These are phyloP conservation scores for Clarkia xantiana DNA, from an alignment of 345 rosid genomes.

Conservation along the genomic window DNA sequence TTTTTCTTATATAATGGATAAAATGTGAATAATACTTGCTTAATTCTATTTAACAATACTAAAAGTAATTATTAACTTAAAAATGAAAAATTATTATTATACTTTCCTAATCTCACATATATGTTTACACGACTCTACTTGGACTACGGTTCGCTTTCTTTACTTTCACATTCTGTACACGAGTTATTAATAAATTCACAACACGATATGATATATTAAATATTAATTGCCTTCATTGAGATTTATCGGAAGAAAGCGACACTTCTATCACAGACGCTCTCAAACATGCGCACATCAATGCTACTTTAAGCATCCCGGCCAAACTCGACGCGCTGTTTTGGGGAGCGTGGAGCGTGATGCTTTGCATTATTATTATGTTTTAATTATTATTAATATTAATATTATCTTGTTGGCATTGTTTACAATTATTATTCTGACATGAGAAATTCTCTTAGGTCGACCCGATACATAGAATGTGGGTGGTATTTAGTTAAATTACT, in stretches of 20 bases:
- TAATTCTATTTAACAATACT: no score
- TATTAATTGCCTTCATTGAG: neutral
- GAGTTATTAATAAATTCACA: no score
- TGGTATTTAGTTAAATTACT: no score
- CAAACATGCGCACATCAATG: slow-evolving; percentile 10
- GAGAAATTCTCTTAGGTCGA: neutral
- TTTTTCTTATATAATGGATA: no score
- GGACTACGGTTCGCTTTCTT: neutral
- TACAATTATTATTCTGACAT: neutral
- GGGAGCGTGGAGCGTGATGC: neutral
- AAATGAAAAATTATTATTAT: neutral
- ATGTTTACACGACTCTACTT: neutral
- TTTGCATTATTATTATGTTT: neutral
- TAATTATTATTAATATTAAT: neutral
- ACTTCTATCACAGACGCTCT: neutral
- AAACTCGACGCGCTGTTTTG: neutral
- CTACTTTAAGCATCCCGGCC: neutral
- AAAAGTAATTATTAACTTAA: no score
- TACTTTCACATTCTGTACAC: no score
- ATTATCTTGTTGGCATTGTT: neutral
- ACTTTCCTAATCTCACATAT: neutral
- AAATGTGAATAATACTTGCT: no score
- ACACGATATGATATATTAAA: neutral
- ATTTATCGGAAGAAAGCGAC: neutral
- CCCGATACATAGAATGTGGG: neutral